Percentiles rank a stretch among this genome's conserved stretches.
Conservation (phyloP, 495 filamentous ascomycete genomes). For the Trichoderma reesei region DNA sequence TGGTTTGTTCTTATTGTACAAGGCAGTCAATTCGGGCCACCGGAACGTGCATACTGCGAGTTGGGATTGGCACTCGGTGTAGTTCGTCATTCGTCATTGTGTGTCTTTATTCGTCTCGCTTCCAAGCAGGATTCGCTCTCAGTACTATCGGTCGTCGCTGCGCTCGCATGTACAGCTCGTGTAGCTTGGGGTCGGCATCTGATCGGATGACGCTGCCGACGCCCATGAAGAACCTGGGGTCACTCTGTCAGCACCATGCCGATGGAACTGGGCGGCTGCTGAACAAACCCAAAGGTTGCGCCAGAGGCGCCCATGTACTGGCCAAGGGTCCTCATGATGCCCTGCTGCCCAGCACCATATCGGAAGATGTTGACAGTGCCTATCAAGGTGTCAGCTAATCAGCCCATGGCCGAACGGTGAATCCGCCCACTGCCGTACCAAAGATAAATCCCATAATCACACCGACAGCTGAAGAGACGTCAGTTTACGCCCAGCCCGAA, state of each 20-base stretch:
- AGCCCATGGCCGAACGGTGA: background rate
- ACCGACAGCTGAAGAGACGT: constrained; percentile 67
- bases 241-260: background rate
- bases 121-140: constrained; percentile 13
- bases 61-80: background rate
- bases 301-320: constrained; percentile 98
- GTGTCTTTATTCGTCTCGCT: background rate
- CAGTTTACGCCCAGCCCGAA: background rate
- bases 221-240: constrained; percentile 89
- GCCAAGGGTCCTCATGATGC: constrained; percentile 82
- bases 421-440: constrained; percentile 42
- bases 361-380: constrained; percentile 89
- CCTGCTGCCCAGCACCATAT: constrained; percentile 86
- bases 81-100: background rate
- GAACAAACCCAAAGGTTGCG: constrained; percentile 77
- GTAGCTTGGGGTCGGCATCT: constrained; percentile 54
- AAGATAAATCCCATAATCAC: constrained; percentile 96
- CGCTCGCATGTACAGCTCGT: constrained; percentile 51
- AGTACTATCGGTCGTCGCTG: constrained; percentile 54
- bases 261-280: constrained; percentile 16
- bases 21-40: background rate
- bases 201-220: constrained; percentile 93
- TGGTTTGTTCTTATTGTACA: constrained; percentile 1
- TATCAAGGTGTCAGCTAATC: constrained; percentile 33
- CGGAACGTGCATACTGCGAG: background rate